Base-by-base conservation (phyloP, 202 grass and related monocot species). In the Elaeis oleifera region DNA sequence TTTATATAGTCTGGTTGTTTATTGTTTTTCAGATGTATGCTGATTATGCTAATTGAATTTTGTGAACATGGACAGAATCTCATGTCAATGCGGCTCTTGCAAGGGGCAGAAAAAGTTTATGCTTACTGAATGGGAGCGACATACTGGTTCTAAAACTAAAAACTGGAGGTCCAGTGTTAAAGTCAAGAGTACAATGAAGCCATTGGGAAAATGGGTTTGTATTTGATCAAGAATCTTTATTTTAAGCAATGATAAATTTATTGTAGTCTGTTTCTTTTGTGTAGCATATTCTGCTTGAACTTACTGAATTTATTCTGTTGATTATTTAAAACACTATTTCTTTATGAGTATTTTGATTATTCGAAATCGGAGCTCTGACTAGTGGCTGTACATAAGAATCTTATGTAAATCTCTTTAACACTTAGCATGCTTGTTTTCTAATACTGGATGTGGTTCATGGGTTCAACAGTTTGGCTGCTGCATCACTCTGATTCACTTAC, bases 111-210 rank as follows among this genome's bases (percentile, higher is more conserved):
- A 44, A 39, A 44, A 91, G 61, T 97, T 97, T 85, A 79, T 84
- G 73, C 83, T 86, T 74, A 91, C 83, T 67, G 92, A 97, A 83
- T 97, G 87, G 87, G 92, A 97, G 72, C 67, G 84, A 13, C 92
- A 97, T 59, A 79, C 81, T 63, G 87, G 92, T 65, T 89, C 81
- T 71, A 97, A 89, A 85, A 97, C 88, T 89, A 91, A 97, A 85
- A 91, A 91, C 65, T 97, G 92, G 92, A 97, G 89, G 65, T 97
- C 92, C 15, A 97, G 87, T 73, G 83, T 97, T 66, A 97, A 90
- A 88, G 78, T 91, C 64, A 80, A 88, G 69, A 86, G 39, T 22
- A 78, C 88, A 19, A 74, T 85, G 28, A 86, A 51, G 79, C 76
- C 87, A n/a, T 79, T 97, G 50, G 92, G 92, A 62, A 97, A 97